Conservation (phyloP, 2,329 filamentous ascomycete genomes). For the Venturia asperata region DNA sequence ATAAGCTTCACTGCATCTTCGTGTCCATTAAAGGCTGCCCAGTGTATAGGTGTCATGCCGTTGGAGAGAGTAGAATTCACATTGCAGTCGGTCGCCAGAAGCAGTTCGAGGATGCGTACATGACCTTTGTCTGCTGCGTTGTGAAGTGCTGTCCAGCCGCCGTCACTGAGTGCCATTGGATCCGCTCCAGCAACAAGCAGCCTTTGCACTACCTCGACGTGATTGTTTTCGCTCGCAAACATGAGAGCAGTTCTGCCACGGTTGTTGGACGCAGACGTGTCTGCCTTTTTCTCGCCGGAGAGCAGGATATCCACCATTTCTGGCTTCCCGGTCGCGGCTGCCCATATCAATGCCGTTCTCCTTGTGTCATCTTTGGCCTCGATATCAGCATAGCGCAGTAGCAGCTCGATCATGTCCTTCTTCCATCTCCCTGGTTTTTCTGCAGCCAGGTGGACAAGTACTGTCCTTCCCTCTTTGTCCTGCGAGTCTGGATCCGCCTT, state of each 20-base stretch:
- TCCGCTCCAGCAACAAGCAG: conserved; percentile 30
- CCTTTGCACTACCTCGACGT: conserved; percentile 28
- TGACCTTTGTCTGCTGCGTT: conserved; percentile 23
- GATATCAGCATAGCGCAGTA: conserved; percentile 17
- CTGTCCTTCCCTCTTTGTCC: conserved; percentile 30
- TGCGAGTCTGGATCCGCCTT: conserved; percentile 35
- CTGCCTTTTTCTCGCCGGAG: conserved; percentile 8
- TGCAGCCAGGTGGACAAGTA: conserved; percentile 33
- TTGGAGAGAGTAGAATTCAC: conserved; percentile 28
- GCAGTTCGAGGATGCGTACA: conserved; percentile 13
- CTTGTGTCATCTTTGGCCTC: conserved; percentile 18
- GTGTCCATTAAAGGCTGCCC: conserved; percentile 33
- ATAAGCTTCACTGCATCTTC: conserved; percentile 30
- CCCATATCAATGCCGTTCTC: conserved; percentile 20
- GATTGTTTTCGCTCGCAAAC: conserved; percentile 26
- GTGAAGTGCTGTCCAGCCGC: conserved; percentile 25
- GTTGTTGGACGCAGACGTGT: conserved; percentile 31
- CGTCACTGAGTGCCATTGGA: conserved; percentile 22
- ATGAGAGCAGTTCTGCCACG: conserved; percentile 33
- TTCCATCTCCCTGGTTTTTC: conserved; percentile 29
- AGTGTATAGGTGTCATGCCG: conserved; percentile 34
- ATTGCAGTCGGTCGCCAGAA: conserved; percentile 19
- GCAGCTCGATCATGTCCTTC: conserved; percentile 17
- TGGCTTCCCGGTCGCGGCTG: conserved; percentile 16
- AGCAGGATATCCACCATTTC: conserved; percentile 17